Base-by-base conservation (phyloP, 192 early-diverging fungal genomes). In the Gaertneriomyces semiglobifer region DNA sequence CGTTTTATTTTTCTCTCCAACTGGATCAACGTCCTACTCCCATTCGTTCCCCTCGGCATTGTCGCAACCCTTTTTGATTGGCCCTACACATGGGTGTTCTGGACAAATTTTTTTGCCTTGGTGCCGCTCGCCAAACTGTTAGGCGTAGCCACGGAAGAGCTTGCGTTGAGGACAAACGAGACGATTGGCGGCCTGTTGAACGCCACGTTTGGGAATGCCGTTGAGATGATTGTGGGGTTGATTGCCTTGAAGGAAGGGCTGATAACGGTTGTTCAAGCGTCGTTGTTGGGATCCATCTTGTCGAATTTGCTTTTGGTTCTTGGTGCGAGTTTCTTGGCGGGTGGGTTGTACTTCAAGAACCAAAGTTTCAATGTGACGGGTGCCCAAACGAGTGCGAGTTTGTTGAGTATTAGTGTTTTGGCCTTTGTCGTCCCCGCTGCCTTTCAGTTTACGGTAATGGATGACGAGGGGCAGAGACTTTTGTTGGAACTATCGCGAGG, bases 81-180 rank as follows among this genome's bases (percentile, higher is more conserved):
- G 92, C 63, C 76, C 20, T 83, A 87, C 9, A 77, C 84, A 6
- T 65, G 78, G 14, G 73, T 82, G 14, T 98, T 98, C 76, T 54
- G 88, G 43, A 73, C 94, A 54, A 96, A 96, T 75, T 93, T 94
- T 52, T 65, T 92, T 50, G 92, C 92, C 20, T 91, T 96, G 63
- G 77, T 98, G 20, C 92, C 92, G 7, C 78, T 95, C 44, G 94
- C 93, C 7, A 89, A 91, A 76, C 78, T 98, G 57, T 82, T 98
- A 44, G 92, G 89, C 14, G 88, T 91, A 71, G 84, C 86, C 3
- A 98, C 93, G 5, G 95, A 98, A 62, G 91, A 98, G 56, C 18
- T 58, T 25, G 66, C 67, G 12, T 33, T 74, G 12, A 43, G 66
- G 44, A 63, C 65, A 10, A 63, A 56, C 53, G 66, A 71, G 43